Percentiles rank a stretch among this genome's conserved stretches.
Evolutionary conservation across 495 filamentous ascomycete genomes (phyloP).

Genomic region (Aspergillus nidulans): DNA sequence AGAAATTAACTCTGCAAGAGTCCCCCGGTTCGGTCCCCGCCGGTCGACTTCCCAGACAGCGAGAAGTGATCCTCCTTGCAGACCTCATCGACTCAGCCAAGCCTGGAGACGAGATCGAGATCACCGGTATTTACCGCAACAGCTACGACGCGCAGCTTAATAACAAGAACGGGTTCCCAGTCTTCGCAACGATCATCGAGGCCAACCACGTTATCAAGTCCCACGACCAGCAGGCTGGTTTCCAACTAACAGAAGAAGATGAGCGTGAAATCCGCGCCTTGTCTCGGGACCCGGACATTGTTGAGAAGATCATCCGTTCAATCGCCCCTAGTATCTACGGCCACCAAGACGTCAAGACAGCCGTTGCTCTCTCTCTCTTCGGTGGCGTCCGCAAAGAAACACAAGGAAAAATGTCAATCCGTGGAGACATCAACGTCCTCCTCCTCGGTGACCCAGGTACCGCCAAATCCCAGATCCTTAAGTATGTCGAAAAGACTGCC

Average conservation of each 20-base stretch:
- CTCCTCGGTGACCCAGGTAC: slow-evolving; percentile 97
- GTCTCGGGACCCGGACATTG: slow-evolving; percentile 81
- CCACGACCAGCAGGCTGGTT: slow-evolving; percentile 96
- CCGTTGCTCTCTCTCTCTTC: slow-evolving; percentile 89
- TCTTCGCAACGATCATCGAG: slow-evolving; percentile 96
- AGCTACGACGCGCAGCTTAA: slow-evolving; percentile 97
- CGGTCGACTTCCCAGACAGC: slow-evolving; percentile 88
- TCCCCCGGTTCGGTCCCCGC: slow-evolving; percentile 96
- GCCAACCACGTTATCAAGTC: slow-evolving; percentile 96
- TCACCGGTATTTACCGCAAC: slow-evolving; percentile 97
- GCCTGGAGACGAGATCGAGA: slow-evolving; percentile 95
- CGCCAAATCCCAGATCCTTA: slow-evolving; percentile 96
- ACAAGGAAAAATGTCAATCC: slow-evolving; percentile 80
- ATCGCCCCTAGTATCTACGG: slow-evolving; percentile 98
- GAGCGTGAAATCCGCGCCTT: slow-evolving; percentile 87
- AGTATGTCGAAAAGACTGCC: slow-evolving; percentile 97
- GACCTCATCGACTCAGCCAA: slow-evolving; percentile 96
- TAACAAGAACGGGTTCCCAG: slow-evolving; percentile 98
- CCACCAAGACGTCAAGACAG: slow-evolving; percentile 96
- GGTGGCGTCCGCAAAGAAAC: slow-evolving; percentile 90
- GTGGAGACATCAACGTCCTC: slow-evolving; percentile 97
- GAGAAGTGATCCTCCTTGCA: slow-evolving; percentile 94
- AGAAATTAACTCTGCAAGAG: slow-evolving; percentile 96
- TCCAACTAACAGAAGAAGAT: slow-evolving; percentile 92
- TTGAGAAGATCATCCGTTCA: slow-evolving; percentile 91